These are phyloP conservation scores for Suillus paluster DNA, from an alignment of 768 basidiomycete genomes.

Conservation along the genomic window DNA sequence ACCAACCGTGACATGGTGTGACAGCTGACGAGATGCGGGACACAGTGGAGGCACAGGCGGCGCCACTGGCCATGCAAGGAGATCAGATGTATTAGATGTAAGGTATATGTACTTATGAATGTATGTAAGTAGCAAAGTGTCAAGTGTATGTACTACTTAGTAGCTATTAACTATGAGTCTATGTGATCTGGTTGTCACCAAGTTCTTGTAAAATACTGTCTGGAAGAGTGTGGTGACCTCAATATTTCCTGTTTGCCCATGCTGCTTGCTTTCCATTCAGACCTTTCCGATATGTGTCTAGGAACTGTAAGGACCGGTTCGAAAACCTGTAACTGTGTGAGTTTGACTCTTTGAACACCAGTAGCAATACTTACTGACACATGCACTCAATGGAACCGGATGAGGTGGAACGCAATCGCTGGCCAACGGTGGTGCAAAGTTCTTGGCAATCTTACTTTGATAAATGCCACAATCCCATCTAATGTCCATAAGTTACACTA, in stretches of 20 bases:
- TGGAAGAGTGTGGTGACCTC: too few relatives aligned
- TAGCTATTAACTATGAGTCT: too few relatives aligned
- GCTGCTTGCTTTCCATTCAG: constrained; percentile 23
- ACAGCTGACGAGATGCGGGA: constrained; percentile 1
- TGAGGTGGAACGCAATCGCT: too few relatives aligned
- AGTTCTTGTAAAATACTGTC: too few relatives aligned
- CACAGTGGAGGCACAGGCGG: background rate
- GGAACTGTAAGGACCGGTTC: constrained; percentile 16
- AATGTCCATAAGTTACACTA: background rate
- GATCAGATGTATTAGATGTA: constrained; percentile 3
- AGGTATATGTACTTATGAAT: too few relatives aligned
- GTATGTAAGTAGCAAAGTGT: too few relatives aligned
- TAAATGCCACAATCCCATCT: constrained; percentile 1
- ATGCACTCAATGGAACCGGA: constrained; percentile 17
- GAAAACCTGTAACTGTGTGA: background rate
- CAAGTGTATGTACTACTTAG: too few relatives aligned
- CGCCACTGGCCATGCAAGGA: background rate
- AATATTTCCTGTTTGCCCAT: too few relatives aligned
- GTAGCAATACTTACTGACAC: constrained; percentile 17
- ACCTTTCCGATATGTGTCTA: constrained; percentile 27
- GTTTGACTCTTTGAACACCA: too few relatives aligned
- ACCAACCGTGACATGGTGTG: too few relatives aligned
- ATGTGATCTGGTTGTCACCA: too few relatives aligned
- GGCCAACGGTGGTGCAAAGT: too few relatives aligned
- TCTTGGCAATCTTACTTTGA: background rate